These are phyloP conservation scores for Datura wrightii DNA, from an alignment of 257 asterid genomes.

Conservation along the genomic window DNA sequence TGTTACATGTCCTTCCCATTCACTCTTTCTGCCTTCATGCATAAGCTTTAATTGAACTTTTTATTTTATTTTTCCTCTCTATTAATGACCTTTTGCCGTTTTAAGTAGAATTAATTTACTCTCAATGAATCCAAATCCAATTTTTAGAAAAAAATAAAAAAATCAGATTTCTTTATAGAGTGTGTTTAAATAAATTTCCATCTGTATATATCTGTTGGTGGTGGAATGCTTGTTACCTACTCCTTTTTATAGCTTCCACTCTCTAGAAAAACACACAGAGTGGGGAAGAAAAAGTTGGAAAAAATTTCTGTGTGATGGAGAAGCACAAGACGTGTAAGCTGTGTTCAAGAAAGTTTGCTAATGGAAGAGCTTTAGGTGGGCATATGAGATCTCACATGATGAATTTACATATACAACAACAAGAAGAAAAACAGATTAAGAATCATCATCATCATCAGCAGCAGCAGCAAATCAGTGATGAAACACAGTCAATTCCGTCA, in stretches of 20 bases:
- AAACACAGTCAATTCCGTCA: slow-evolving; percentile 41
- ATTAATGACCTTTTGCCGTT: slow-evolving; percentile 33
- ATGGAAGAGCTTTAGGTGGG: slow-evolving; percentile 89
- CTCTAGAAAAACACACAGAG: slow-evolving; percentile 12
- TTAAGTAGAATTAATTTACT: not conserved
- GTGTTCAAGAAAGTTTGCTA: slow-evolving; percentile 65
- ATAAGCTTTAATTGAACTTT: slow-evolving; percentile 26
- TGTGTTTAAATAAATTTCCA: not conserved
- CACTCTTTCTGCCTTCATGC: slow-evolving; percentile 29
- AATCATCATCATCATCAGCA: too few species aligned
- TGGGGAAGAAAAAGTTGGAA: not conserved
- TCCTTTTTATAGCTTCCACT: slow-evolving; percentile 33
- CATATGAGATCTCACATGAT: slow-evolving; percentile 94
- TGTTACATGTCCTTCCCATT: slow-evolving; percentile 29
- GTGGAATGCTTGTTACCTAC: slow-evolving; percentile 39
- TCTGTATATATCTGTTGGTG: slow-evolving; percentile 29
- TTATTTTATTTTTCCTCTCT: not conserved
- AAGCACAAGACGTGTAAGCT: slow-evolving; percentile 69
- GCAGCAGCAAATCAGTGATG: slow-evolving; percentile 29
- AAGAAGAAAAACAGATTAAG: not conserved
- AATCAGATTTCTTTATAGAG: not conserved
- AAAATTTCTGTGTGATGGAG: slow-evolving; percentile 55
- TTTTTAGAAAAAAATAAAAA: not conserved
- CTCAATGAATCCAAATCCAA: not conserved
- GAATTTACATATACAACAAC: slow-evolving; percentile 38